Base-by-base conservation (phyloP, 2,329 filamentous ascomycete genomes). In the Paecilomyces dactylethromorphus region DNA sequence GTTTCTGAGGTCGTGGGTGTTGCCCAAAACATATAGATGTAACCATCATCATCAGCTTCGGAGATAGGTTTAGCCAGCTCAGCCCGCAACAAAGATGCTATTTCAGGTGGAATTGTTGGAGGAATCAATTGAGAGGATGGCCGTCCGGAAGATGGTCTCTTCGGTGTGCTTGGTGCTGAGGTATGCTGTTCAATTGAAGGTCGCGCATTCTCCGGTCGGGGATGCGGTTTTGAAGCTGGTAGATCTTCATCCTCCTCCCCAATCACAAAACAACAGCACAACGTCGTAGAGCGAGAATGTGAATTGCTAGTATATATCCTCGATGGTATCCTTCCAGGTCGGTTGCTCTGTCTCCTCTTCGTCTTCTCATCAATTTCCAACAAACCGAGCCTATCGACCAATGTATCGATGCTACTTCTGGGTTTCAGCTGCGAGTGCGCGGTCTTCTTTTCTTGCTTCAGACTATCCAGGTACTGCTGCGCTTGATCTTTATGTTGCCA, bases 1-100 rank as follows among this genome's bases (percentile, higher is more conserved):
- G 58, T 49, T 0, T 80, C 71, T 7, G 84, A 76, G 1, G 81
- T 82, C 35, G 83, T 80, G 32, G 91, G 87, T 0, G 91, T 97
- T 22, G 97, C 82, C 92, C 93, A 97, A 81, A 97, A 99, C 74
- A 99, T 96, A 81, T 99, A 99, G 65, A 99, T 97, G 77, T 94
- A 99, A 39, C 94, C 94, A 12, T 88, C 80, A 65, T 95, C 90
- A 64, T 94, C 90, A 57, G 82, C 78, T 22, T 84, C 79, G 0
- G 91, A 92, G 53, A 92, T 84, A 1, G 81, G 91, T 79, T 83
- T 94, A 71, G 75, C 84, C 10, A 97, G 81, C 73, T 97, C 92
- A 2, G 87, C 80, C 60, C 93, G 82, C 3, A 97, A 81, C 4
- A 81, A 77, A 0, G 91, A 88, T 0, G 89, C 79, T 0, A 86